phyloP scores from a whole-genome alignment of 129 eudicot genomes.

The Flaveria brownii region DNA sequence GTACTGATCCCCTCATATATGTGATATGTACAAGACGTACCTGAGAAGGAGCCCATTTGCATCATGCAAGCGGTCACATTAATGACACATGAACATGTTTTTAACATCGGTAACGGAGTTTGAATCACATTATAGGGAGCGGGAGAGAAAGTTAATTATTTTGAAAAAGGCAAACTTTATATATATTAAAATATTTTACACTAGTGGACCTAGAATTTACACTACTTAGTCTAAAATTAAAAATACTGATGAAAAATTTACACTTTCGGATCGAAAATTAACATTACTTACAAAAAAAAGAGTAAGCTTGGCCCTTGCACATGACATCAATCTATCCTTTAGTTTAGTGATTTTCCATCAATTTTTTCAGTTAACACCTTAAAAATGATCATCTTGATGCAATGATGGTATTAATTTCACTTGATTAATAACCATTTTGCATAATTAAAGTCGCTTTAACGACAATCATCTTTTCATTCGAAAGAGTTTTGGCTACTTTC shows the following conservation, averaged over 20 bases:
- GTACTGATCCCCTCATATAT: slow-evolving; percentile 11
- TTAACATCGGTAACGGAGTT: background rate
- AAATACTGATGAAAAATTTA: no score
- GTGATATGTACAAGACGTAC: slow-evolving; percentile 35
- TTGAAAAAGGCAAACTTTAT: no score
- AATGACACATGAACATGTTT: slow-evolving; percentile 37
- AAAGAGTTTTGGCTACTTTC: background rate
- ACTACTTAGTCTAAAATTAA: no score
- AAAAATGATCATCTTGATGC: background rate
- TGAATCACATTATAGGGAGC: no score
- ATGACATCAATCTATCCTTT: background rate
- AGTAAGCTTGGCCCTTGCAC: no score
- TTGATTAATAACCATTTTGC: background rate
- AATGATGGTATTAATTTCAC: background rate
- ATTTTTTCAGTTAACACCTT: background rate
- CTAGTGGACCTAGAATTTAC: no score
- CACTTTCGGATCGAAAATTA: no score
- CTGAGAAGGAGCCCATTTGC: slow-evolving; percentile 33
- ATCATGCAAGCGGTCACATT: slow-evolving; percentile 23
- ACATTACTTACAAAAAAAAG: no score
- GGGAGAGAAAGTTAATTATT: no score
- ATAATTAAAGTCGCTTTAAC: background rate
- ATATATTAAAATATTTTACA: no score
- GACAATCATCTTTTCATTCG: background rate
- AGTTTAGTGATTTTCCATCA: background rate